Conservation (phyloP, 2,329 filamentous ascomycete genomes). For the Fusarium chuoi region DNA sequence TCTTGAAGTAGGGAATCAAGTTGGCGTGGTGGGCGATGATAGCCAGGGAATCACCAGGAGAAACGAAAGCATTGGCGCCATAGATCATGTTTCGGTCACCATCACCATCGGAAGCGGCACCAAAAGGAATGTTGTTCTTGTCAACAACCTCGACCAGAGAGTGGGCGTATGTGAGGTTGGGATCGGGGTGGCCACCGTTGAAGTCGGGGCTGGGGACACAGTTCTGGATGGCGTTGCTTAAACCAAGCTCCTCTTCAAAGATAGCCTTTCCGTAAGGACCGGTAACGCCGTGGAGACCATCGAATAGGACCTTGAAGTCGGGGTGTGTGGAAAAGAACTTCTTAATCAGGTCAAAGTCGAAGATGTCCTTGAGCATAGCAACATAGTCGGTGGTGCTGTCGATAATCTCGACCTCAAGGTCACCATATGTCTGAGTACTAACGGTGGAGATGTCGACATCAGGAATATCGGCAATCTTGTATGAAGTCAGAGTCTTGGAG, state of each 20-base stretch:
- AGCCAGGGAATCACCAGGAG: conserved; percentile 94
- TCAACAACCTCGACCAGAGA: conserved; percentile 94
- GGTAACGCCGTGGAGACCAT: conserved; percentile 93
- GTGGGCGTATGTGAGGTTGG: conserved; percentile 96
- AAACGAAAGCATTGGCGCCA: conserved; percentile 95
- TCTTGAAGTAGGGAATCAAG: conserved; percentile 97
- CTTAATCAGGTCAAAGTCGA: conserved; percentile 96
- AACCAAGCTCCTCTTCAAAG: conserved; percentile 91
- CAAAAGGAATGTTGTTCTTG: conserved; percentile 91
- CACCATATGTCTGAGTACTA: conserved; percentile 84
- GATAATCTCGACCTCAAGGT: conserved; percentile 92
- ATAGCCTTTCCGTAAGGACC: conserved; percentile 95
- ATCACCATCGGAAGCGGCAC: conserved; percentile 95
- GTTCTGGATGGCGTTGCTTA: conserved; percentile 84
- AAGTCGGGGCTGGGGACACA: conserved; percentile 94
- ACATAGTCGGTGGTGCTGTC: conserved; percentile 94
- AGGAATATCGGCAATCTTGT: conserved; percentile 90
- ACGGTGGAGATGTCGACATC: conserved; percentile 86
- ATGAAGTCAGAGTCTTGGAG: conserved; percentile 88
- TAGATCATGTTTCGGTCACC: conserved; percentile 99
- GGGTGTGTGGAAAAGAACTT: conserved; percentile 87
- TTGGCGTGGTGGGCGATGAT: conserved; percentile 98
- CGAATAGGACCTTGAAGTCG: conserved; percentile 97
- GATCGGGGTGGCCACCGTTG: conserved; percentile 95
- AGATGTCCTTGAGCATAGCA: conserved; percentile 96